phyloP scores from a whole-genome alignment of 148 eudicot genomes.

The Selenicereus undatus region DNA sequence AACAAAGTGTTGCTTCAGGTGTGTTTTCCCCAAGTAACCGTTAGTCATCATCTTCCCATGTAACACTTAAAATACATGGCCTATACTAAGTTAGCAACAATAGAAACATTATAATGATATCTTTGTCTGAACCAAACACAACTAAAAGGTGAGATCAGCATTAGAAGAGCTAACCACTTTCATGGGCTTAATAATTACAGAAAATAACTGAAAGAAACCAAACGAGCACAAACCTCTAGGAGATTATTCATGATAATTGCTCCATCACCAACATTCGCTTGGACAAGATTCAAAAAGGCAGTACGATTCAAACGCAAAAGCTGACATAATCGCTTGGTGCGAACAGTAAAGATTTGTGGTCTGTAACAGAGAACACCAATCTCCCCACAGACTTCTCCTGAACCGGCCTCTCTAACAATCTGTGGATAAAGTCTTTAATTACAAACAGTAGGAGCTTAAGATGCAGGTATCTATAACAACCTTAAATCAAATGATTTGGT shows the following conservation, averaged over 20 bases:
- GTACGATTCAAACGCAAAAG: slow-evolving; percentile 67
- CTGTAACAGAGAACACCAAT: slow-evolving; percentile 82
- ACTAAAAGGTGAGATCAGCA: not conserved
- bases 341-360: slow-evolving; percentile 71
- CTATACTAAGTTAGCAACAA: not conserved
- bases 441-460: not conserved
- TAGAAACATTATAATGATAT: not conserved
- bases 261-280: slow-evolving; percentile 80
- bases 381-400: slow-evolving; percentile 82
- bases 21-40: not conserved
- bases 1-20: not conserved
- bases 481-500: not conserved
- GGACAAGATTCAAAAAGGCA: slow-evolving; percentile 55
- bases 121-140: not conserved
- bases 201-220: not conserved
- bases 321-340: slow-evolving; percentile 72
- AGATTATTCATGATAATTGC: slow-evolving; percentile 73
- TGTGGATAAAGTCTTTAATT: slow-evolving; percentile 17
- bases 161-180: not conserved
- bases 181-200: not conserved
- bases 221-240: slow-evolving; percentile 48
- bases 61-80: not conserved
- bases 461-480: not conserved
- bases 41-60: not conserved
- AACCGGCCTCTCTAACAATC: slow-evolving; percentile 41